Percentiles rank a stretch among this genome's conserved stretches.
phyloP scores from a whole-genome alignment of 2,329 filamentous ascomycete genomes.

The Claviceps sorghi region DNA sequence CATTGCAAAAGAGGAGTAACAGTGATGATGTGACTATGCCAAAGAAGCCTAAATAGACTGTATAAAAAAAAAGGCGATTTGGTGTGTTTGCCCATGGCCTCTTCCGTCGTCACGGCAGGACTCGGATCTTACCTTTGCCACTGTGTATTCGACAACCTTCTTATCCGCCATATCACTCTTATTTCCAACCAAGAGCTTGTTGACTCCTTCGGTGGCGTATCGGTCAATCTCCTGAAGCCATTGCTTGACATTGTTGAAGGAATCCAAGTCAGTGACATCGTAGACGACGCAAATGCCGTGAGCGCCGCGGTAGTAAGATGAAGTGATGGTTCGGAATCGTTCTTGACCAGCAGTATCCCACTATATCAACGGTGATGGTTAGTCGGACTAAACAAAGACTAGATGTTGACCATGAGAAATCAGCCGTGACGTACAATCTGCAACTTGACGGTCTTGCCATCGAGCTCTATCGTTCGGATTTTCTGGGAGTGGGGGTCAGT shows the following conservation, averaged over 20 bases:
- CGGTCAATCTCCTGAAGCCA: constrained; percentile 99
- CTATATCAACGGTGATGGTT: constrained; percentile 30
- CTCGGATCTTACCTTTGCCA: constrained; percentile 66
- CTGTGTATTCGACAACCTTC: constrained; percentile 99
- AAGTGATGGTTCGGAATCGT: constrained; percentile 98
- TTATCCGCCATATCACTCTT: constrained; percentile 99
- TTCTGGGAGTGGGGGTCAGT: constrained; percentile 44
- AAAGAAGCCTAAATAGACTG: neutral
- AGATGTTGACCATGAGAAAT: neutral
- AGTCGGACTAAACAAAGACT: neutral
- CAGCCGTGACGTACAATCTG: constrained; percentile 64
- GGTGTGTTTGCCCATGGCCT: neutral
- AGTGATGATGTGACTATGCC: neutral
- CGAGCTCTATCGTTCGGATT: constrained; percentile 98
- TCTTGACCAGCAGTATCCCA: constrained; percentile 99
- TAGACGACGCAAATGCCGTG: constrained; percentile 99
- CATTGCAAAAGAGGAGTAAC: neutral
- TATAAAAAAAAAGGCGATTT: too few species aligned
- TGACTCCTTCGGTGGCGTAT: constrained; percentile 97
- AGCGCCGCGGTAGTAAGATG: constrained; percentile 96
- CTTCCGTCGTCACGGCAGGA: neutral
- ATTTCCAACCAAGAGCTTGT: constrained; percentile 98
- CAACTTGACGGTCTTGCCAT: constrained; percentile 98
- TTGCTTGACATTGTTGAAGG: constrained; percentile 99
- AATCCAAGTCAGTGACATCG: constrained; percentile 99